Conservation (phyloP, 1,284 basidiomycete species). For the Ganoderma sinense region DNA sequence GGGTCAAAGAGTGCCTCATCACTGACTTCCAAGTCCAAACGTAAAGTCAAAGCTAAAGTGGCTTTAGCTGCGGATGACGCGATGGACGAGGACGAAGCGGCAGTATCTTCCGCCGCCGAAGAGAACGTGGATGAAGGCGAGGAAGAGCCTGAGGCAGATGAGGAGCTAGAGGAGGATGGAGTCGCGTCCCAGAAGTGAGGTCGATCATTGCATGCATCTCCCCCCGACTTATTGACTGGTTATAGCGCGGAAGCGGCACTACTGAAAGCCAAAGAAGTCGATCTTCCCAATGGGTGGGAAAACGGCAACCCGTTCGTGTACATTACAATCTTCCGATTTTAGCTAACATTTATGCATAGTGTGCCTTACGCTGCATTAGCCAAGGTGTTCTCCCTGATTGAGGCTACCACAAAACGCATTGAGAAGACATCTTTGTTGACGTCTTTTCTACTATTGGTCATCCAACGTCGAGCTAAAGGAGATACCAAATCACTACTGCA, state of each 20-base stretch:
- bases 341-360: conserved; percentile 49
- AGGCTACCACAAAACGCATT: conserved; percentile 94
- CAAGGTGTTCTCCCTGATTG: conserved; percentile 90
- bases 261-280: conserved; percentile 72
- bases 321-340: conserved; percentile 7
- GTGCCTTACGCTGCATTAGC: conserved; percentile 95
- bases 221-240: background rate
- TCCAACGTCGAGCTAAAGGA: conserved; percentile 79
- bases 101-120: conserved; percentile 25
- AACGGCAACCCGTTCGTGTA: conserved; percentile 79
- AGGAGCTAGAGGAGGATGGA: conserved; percentile 58
- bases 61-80: conserved; percentile 16
- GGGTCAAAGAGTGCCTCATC: conserved; percentile 4
- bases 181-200: conserved; percentile 71
- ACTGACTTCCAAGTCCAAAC: conserved; percentile 5
- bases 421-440: conserved; percentile 94
- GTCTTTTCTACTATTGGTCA: conserved; percentile 89
- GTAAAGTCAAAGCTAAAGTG: conserved; percentile 5
- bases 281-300: conserved; percentile 89
- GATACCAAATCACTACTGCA: conserved; percentile 82
- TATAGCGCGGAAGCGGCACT: conserved; percentile 80
- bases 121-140: conserved; percentile 43
- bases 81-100: conserved; percentile 30
- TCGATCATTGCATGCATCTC: background rate
- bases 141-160: conserved; percentile 64